A percentile compares a stretch with the other conserved stretches of the same genome.
Conservation (phyloP, 345 rosid genomes). For the Lenwebbia sp. region DNA sequence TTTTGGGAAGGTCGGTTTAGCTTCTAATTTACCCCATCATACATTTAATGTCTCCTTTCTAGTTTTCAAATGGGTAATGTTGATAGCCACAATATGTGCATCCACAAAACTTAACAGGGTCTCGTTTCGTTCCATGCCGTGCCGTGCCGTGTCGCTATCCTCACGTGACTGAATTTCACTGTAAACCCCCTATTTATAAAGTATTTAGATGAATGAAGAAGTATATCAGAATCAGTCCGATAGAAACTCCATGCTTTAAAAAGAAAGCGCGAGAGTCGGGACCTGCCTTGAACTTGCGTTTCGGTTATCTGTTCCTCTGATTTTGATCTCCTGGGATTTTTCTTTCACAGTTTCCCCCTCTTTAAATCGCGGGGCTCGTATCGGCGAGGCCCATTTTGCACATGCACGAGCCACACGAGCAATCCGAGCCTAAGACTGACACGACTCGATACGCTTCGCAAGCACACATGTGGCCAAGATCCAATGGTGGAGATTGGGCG, state of each 20-base stretch:
- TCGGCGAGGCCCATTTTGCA: neutral
- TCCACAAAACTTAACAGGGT: too few relatives aligned
- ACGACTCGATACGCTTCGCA: accelerated
- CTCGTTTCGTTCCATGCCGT: too few relatives aligned
- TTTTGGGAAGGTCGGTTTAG: neutral
- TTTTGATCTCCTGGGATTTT: accelerated
- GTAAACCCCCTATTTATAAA: too few relatives aligned
- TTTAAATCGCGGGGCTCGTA: neutral
- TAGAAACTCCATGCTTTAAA: neutral
- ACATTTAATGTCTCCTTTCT: neutral
- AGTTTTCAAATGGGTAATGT: too few relatives aligned
- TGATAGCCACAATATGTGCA: too few relatives aligned
- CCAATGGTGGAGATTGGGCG: neutral
- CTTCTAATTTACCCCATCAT: neutral
- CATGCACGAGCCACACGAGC: accelerated
- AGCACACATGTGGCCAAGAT: accelerated
- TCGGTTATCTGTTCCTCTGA: neutral
- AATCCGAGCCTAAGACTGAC: neutral
- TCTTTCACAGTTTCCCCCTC: neutral
- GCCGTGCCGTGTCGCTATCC: too few relatives aligned
- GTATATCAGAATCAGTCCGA: too few relatives aligned
- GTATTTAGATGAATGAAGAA: too few relatives aligned
- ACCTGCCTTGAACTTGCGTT: too few relatives aligned
- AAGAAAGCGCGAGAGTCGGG: too few relatives aligned
- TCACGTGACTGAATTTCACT: too few relatives aligned